Conservation (phyloP, 257 asterid genomes). For the Salvia splendens region DNA sequence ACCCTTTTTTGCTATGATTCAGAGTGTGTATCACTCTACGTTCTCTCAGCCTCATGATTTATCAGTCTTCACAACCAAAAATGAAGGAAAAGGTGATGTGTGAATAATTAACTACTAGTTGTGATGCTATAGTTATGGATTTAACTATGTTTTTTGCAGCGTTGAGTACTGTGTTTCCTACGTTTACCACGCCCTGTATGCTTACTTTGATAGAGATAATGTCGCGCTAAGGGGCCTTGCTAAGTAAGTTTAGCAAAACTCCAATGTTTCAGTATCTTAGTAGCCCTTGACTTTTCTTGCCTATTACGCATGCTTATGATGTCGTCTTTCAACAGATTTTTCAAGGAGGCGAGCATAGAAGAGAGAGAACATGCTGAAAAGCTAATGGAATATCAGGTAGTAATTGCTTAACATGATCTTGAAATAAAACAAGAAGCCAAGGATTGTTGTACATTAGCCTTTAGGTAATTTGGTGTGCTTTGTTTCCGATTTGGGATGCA, state of each 20-base stretch:
- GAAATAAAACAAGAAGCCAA: neutral
- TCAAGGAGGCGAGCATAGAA: conserved; percentile 78
- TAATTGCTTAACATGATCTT: conserved; percentile 8
- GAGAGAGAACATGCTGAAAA: conserved; percentile 92
- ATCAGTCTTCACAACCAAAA: neutral
- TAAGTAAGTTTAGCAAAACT: conserved; percentile 47
- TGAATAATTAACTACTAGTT: neutral
- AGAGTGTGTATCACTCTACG: too few relatives aligned
- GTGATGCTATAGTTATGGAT: conserved; percentile 6
- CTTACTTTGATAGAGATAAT: conserved; percentile 85
- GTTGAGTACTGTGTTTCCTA: conserved; percentile 83
- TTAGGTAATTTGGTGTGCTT: neutral
- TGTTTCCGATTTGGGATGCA: neutral
- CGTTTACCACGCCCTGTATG: conserved; percentile 70
- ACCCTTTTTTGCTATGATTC: neutral
- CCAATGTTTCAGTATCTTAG: neutral
- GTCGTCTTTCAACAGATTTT: conserved; percentile 53
- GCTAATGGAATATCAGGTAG: conserved; percentile 90
- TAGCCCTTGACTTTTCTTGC: neutral
- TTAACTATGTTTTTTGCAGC: conserved; percentile 42
- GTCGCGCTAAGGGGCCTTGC: conserved; percentile 87
- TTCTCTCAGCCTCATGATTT: neutral
- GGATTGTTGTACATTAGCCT: neutral
- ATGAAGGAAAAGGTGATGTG: neutral
- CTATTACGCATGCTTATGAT: conserved; percentile 15